Evolutionary conservation across 306 rosid genomes (phyloP).

Genomic region (Rosa persica): DNA sequence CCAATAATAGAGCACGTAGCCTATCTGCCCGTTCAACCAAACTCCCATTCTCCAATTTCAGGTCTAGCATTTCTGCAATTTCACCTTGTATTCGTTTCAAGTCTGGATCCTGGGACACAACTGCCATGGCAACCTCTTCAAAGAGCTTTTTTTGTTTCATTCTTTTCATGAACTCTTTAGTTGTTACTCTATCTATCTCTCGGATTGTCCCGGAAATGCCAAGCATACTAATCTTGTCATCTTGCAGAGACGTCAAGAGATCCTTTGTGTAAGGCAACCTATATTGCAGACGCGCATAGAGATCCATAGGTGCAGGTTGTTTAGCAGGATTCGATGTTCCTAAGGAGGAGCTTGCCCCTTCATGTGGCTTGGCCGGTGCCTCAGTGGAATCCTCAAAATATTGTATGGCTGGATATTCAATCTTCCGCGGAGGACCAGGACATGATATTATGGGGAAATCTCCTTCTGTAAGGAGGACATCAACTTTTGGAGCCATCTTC

Average conservation of each 20-base stretch:
- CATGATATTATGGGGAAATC: background rate
- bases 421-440: background rate
- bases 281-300: conserved; percentile 1
- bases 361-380: background rate
- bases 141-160: background rate
- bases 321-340: background rate
- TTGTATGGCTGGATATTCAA: background rate
- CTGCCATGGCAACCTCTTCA: conserved; percentile 12
- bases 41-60: background rate
- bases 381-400: background rate
- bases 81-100: conserved; percentile 14
- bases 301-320: background rate
- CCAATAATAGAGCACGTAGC: background rate
- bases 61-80: background rate
- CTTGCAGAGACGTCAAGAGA: conserved; percentile 2
- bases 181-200: background rate
- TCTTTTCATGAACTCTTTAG: background rate
- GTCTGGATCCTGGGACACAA: background rate
- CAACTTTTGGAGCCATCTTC: background rate
- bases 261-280: conserved; percentile 10
- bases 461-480: background rate
- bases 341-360: background rate
- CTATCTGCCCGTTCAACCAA: background rate
- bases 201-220: background rate
- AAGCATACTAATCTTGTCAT: background rate